Evolutionary conservation across 257 asterid species (phyloP).

Genomic region (Solanum phureja): DNA sequence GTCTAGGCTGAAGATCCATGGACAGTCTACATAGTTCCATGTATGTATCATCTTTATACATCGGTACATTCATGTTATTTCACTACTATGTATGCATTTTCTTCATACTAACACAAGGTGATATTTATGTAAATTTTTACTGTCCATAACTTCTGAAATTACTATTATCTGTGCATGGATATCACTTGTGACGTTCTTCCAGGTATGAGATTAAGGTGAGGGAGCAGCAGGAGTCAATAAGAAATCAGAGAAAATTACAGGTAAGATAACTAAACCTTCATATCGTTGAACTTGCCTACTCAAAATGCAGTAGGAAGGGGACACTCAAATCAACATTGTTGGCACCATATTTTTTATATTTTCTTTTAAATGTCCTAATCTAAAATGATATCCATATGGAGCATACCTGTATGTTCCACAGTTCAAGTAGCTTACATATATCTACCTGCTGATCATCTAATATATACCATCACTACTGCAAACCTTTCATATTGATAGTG

Average conservation of each 20-base stretch:
- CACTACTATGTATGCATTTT: neutral
- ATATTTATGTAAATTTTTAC: neutral
- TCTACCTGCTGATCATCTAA: neutral
- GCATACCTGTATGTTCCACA: neutral
- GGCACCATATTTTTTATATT: neutral
- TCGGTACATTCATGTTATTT: neutral
- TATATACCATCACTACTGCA: neutral
- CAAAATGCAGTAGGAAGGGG: neutral
- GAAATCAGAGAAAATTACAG: constrained; percentile 84
- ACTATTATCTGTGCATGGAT: neutral
- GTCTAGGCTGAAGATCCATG: neutral
- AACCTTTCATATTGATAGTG: neutral
- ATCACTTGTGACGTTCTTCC: constrained; percentile 16
- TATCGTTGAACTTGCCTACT: neutral
- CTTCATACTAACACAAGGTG: neutral
- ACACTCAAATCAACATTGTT: neutral
- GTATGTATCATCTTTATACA: neutral
- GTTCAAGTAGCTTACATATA: neutral
- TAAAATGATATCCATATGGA: neutral
- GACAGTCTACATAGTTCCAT: neutral
- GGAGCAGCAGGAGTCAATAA: constrained; percentile 79
- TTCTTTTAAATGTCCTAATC: neutral
- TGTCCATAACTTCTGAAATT: neutral
- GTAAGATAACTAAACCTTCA: constrained; percentile 20
- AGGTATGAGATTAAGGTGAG: constrained; percentile 92